Evolutionary conservation across 768 basidiomycete genomes (phyloP).

Genomic region (Daedalea quercina): DNA sequence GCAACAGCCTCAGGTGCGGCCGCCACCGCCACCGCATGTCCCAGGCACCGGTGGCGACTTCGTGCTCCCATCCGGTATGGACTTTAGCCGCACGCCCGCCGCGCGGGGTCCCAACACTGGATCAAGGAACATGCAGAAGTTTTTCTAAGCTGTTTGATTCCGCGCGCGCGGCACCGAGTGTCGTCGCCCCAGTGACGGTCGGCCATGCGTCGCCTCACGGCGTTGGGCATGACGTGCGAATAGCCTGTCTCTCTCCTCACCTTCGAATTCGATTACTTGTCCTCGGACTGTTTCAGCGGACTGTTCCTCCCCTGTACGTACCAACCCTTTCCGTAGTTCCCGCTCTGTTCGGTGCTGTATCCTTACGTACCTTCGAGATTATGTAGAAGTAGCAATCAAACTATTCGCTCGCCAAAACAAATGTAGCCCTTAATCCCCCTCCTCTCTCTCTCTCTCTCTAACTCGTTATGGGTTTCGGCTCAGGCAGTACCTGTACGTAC

Average conservation of each 20-base stretch:
- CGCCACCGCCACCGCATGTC: not conserved
- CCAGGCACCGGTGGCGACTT: not conserved
- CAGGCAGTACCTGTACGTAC: not conserved
- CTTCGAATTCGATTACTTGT: not conserved
- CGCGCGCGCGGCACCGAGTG: not conserved
- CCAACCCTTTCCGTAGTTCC: not conserved
- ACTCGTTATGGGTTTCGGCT: not conserved
- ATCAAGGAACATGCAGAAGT: not conserved
- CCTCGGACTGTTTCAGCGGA: not conserved
- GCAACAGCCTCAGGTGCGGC: not conserved
- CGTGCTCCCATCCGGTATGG: not conserved
- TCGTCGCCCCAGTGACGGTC: not conserved
- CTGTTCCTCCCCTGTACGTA: not conserved
- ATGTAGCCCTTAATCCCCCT: constrained; percentile 5
- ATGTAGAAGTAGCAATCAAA: not conserved
- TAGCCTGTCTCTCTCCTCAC: not conserved
- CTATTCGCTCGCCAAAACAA: not conserved
- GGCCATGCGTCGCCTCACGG: not conserved
- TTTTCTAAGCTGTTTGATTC: not conserved
- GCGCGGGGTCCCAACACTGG: not conserved
- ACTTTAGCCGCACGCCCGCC: not conserved
- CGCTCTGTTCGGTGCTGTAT: not conserved
- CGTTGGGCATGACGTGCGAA: not conserved
- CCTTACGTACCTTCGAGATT: not conserved
- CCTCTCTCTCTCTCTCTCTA: not conserved